Conservation (phyloP, 805 yeast species). For the Kodamaea nitidulidarum region DNA sequence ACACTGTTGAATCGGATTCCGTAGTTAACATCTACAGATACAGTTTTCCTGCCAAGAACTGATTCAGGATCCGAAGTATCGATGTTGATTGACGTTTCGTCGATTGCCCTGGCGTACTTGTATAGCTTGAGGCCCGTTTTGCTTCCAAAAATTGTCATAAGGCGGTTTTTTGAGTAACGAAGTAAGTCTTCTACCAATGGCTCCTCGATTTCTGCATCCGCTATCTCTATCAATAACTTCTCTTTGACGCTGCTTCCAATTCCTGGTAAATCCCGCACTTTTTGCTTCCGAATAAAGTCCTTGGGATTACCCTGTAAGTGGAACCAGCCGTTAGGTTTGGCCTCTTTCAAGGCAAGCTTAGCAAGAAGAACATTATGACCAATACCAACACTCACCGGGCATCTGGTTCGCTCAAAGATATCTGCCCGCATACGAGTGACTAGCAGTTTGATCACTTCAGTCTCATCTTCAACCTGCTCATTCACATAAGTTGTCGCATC, state of each 20-base stretch:
- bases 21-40: conserved; percentile 88
- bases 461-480: conserved; percentile 5
- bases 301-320: conserved; percentile 29
- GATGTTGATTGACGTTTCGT: conserved; percentile 56
- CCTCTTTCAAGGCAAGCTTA: conserved; percentile 63
- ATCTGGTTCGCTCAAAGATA: conserved; percentile 45
- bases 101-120: conserved; percentile 63
- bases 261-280: conserved; percentile 52
- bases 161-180: conserved; percentile 24
- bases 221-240: conserved; percentile 39
- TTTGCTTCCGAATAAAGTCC: conserved; percentile 34
- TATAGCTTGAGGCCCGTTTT: conserved; percentile 66
- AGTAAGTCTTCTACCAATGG: conserved; percentile 39
- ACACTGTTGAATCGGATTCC: conserved; percentile 72
- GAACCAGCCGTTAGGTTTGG: conserved; percentile 75
- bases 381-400: conserved; percentile 79
- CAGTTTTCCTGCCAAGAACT: conserved; percentile 58
- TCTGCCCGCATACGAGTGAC: conserved; percentile 35
- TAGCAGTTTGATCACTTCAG: conserved; percentile 16
- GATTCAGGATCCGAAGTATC: conserved; percentile 42
- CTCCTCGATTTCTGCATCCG: conserved; percentile 11
- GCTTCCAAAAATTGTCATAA: conserved; percentile 55
- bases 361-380: conserved; percentile 73
- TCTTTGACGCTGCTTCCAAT: conserved; percentile 50
- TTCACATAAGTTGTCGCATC: conserved; percentile 46